These are phyloP conservation scores for Erodium trifolium DNA, from an alignment of 441 rosid genomes.

Conservation along the genomic window DNA sequence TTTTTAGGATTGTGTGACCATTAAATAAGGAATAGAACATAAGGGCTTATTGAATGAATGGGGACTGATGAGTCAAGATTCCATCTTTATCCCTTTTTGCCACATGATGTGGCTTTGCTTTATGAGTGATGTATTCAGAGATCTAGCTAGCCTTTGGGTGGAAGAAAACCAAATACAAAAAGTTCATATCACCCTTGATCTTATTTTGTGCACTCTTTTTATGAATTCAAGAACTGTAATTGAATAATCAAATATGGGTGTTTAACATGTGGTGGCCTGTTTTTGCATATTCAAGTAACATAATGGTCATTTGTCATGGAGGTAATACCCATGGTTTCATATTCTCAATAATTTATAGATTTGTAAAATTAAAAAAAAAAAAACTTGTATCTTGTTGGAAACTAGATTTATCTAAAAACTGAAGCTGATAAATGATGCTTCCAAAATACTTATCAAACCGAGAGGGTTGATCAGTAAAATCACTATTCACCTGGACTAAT, in stretches of 20 bases:
- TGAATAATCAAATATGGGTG: neutral
- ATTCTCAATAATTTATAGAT: too few species aligned
- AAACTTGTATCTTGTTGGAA: too few species aligned
- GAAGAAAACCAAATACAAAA: neutral
- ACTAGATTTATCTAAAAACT: too few species aligned
- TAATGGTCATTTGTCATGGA: neutral
- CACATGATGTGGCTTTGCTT: slow-evolving; percentile 2
- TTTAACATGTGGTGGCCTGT: neutral
- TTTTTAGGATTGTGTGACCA: slow-evolving; percentile 6
- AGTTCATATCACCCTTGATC: neutral
- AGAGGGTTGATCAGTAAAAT: too few species aligned
- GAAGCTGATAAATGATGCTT: too few species aligned
- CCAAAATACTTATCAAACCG: too few species aligned
- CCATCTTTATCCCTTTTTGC: neutral
- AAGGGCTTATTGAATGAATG: too few species aligned
- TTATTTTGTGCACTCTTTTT: slow-evolving; percentile 1
- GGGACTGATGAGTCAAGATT: neutral
- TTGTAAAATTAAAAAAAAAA: too few species aligned
- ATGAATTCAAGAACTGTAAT: neutral
- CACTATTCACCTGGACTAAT: too few species aligned
- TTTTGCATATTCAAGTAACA: slow-evolving; percentile 8
- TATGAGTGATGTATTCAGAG: too few species aligned
- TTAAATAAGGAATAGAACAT: neutral
- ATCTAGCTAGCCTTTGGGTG: neutral
- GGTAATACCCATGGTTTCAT: neutral